These are phyloP conservation scores for Aspergillus persii DNA, from an alignment of 2,329 filamentous ascomycete genomes.

Conservation along the genomic window DNA sequence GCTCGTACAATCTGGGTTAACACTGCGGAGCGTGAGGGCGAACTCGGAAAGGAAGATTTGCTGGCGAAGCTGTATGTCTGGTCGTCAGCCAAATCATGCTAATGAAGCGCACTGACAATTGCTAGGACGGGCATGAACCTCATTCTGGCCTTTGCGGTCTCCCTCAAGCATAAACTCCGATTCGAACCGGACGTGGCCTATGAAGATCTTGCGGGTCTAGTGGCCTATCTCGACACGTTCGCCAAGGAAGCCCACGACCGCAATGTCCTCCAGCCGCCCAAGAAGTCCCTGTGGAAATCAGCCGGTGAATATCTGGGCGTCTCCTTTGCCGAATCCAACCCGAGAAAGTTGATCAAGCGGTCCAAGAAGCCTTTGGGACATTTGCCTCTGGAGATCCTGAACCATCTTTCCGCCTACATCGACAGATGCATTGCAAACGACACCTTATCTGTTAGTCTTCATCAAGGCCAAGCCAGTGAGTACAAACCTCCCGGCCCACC, in stretches of 20 bases:
- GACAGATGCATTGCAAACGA: conserved; percentile 55
- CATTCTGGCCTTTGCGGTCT: conserved; percentile 71
- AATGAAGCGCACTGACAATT: conserved; percentile 11
- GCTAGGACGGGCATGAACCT: conserved; percentile 66
- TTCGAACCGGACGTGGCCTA: conserved; percentile 81
- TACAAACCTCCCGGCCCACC: not conserved
- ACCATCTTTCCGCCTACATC: conserved; percentile 66
- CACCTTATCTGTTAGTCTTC: conserved; percentile 35
- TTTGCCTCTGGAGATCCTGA: conserved; percentile 77
- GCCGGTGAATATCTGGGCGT: conserved; percentile 72
- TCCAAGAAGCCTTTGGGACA: conserved; percentile 73
- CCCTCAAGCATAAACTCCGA: conserved; percentile 78
- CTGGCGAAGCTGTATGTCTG: conserved; percentile 61
- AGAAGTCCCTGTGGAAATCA: conserved; percentile 59
- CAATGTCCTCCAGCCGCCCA: conserved; percentile 32
- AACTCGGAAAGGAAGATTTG: conserved; percentile 62
- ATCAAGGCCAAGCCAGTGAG: conserved; percentile 40
- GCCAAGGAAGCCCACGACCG: conserved; percentile 59
- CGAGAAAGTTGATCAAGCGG: conserved; percentile 72
- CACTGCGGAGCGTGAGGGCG: conserved; percentile 57
- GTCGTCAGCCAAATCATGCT: not conserved
- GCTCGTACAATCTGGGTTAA: conserved; percentile 81
- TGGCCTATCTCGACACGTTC: conserved; percentile 73
- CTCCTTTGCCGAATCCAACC: conserved; percentile 74
- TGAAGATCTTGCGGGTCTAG: conserved; percentile 67